Base-by-base conservation (phyloP, 2,329 filamentous ascomycete genomes). In the Penicillium sp. region DNA sequence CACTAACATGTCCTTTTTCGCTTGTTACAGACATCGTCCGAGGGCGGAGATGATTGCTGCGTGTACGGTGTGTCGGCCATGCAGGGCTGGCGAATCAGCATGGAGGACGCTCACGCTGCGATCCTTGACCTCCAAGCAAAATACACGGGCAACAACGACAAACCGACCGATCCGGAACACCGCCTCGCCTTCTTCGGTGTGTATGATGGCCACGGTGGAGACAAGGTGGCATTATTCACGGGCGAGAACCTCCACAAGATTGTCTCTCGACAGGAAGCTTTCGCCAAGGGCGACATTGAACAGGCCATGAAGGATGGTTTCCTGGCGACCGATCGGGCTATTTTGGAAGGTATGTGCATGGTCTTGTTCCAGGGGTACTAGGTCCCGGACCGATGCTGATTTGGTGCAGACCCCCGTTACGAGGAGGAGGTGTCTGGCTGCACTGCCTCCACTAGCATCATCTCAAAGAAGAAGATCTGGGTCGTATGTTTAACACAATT, bases 41-140 rank as follows among this genome's bases (percentile, higher is more conserved):
- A 86, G 72, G 92, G 92, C 77, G 87, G 91, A 79, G 92, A 97
- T 89, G 91, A 96, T 63, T 87, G 90, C 72, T 86, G 96, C 72
- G 78, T 94, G 72, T 99, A 90, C 76, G 94, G 94, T 71, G 86
- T 97, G 63, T 99, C 94, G 63, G 91, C 91, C 77, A 99, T 99
- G 94, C 94, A 99, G 78, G 94, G 94, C 81, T 99, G 94, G 94
- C 89, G 94, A 79, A 97, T 99, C 79, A 96, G 90, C 81, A 99
- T 99, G 94, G 94, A 99, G 76, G 94, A 99, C 74, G 87, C 94
- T 61, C 94, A 99, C 78, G 90, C 90, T 58, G 84, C 89, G 52
- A 79, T 97, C 48, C 88, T 99, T 72, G 90, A 97, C 75, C 85
- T 97, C 64, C 84, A 94, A 69, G 80, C 85, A 57, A 78, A 80